Base-by-base conservation (phyloP, 1,139 yeast species). In the Blastobotrys capitulatus region DNA sequence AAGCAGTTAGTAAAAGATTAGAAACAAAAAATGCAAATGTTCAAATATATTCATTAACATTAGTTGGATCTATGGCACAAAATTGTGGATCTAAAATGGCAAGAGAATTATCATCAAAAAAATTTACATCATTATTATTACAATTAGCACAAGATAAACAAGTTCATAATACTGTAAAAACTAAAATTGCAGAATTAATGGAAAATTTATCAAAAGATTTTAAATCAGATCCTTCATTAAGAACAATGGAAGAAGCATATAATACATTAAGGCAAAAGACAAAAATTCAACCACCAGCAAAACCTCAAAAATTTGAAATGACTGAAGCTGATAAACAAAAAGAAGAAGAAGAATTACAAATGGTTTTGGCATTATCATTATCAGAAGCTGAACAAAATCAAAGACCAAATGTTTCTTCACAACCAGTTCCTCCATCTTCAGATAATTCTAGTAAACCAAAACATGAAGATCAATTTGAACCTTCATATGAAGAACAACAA, bases 51-150 rank as follows among this genome's bases (percentile, higher is more conserved):
- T 68, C 94, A 0, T 68, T 92, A 48, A 77, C 96, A 0, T 69
- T 92, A 49, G 69, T 87, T 18, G 77, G 80, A 18, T 83, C 96
- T 0, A 67, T 88, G 35, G 96, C 96, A 0, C 96, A 90, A 66
- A 92, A 92, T 65, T 90, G 97, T 69, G 97, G 97, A 1, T 82
- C 95, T 1, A 74, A 89, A 57, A 79, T 86, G 78, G 83, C 82
- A 59, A 89, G 86, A 54, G 88, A 84, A 59, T 81, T 90, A 42
- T 90, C 96, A 34, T 74, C 89, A 20, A 79, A 78, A 57, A 63
- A 75, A 10, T 88, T 89, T 63, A 78, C 89, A 27, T 72, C 74
- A 42, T 73, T 75, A 20, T 70, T 92, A 45, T 61, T 80, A 36
- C 73, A 74, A 51, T 71, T 83, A 55, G 71, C 87, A 31, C 75